Evolutionary conservation across 306 rosid species (phyloP).

Genomic region (Astragalus glycyphyllos): DNA sequence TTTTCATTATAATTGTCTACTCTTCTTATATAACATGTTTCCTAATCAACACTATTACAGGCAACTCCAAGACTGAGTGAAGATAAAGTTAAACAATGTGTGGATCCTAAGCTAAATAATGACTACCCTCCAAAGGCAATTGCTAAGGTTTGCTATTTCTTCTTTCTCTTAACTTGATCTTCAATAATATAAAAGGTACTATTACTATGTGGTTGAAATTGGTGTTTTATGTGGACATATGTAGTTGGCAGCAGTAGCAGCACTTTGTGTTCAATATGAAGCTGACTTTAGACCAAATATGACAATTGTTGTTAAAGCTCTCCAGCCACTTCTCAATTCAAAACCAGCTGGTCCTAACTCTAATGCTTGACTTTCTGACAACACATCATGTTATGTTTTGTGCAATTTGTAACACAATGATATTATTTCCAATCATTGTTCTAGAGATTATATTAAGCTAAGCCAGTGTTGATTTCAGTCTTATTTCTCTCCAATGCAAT

Average conservation of each 20-base stretch:
- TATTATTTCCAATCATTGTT: conserved; percentile 9
- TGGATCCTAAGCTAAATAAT: conserved; percentile 88
- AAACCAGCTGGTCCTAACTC: conserved; percentile 70
- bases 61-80: conserved; percentile 98
- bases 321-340: conserved; percentile 83
- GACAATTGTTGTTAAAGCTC: conserved; percentile 93
- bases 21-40: conserved; percentile 17
- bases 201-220: neutral
- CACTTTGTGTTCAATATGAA: conserved; percentile 94
- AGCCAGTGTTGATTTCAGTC: conserved; percentile 21
- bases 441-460: conserved; percentile 36
- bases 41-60: conserved; percentile 46
- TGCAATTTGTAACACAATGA: conserved; percentile 43
- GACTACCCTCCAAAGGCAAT: conserved; percentile 94
- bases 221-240: conserved; percentile 38
- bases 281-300: conserved; percentile 93
- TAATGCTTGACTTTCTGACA: conserved; percentile 38
- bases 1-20: neutral
- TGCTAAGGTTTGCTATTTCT: conserved; percentile 67
- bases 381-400: conserved; percentile 3
- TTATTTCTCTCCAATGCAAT: conserved; percentile 15
- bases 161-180: conserved; percentile 5
- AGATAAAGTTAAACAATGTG: conserved; percentile 94
- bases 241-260: conserved; percentile 96
- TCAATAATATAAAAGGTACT: neutral